Conservation (phyloP, 2,329 filamentous ascomycete species). For the Fusarium sp. region DNA sequence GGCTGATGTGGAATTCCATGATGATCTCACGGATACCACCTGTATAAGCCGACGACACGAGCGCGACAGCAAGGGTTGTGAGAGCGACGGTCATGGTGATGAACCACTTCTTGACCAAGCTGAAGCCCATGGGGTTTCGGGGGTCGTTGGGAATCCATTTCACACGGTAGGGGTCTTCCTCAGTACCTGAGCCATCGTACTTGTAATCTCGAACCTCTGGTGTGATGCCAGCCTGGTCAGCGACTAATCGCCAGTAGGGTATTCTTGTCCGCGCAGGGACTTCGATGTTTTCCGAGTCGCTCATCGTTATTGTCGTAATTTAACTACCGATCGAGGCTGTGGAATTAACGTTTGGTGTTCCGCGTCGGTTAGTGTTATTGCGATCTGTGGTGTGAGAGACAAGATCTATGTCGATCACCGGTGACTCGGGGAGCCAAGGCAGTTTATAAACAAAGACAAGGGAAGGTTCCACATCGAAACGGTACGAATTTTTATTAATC, state of each 20-base stretch:
- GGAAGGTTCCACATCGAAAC: background rate
- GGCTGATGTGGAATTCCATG: conserved; percentile 26
- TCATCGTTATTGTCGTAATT: conserved; percentile 10
- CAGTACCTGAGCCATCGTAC: conserved; percentile 30
- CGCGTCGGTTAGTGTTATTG: background rate
- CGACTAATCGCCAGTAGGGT: conserved; percentile 31
- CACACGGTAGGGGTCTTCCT: conserved; percentile 29
- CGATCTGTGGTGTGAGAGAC: background rate
- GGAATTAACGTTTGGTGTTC: background rate
- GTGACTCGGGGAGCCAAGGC: conserved; percentile 3
- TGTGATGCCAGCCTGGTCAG: conserved; percentile 30
- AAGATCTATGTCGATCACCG: conserved; percentile 4
- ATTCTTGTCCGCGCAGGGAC: conserved; percentile 24
- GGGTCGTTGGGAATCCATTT: conserved; percentile 36
- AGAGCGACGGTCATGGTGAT: conserved; percentile 33
- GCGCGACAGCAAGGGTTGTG: conserved; percentile 27
- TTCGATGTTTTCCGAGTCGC: conserved; percentile 26
- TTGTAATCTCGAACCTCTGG: conserved; percentile 31
- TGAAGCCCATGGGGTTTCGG: conserved; percentile 28
- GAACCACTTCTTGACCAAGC: conserved; percentile 30
- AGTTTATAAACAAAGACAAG: conserved; percentile 13
- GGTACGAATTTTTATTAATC: conserved; percentile 9
- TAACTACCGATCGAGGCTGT: background rate
- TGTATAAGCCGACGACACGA: conserved; percentile 30
- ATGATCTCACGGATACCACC: conserved; percentile 31